These are phyloP conservation scores for Chlorokybus atmophyticus DNA, from an alignment of 139 green algal species.

Conservation along the genomic window DNA sequence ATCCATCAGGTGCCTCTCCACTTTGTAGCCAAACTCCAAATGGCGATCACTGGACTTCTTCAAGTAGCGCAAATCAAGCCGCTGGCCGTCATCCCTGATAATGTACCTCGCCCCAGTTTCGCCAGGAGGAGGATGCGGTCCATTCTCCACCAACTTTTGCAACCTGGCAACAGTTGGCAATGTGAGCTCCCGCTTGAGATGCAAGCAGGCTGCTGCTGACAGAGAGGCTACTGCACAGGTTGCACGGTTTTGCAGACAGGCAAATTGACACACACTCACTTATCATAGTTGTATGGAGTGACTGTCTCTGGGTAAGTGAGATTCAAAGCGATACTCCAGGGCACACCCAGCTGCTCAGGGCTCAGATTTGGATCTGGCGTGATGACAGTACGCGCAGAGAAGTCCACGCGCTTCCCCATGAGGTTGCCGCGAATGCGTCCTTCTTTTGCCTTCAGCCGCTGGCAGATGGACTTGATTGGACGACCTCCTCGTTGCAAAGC, in stretches of 20 bases:
- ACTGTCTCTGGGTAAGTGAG: conserved; percentile 94
- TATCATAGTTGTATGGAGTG: conserved; percentile 38
- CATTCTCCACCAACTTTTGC: conserved; percentile 83
- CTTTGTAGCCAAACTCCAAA: conserved; percentile 65
- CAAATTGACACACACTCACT: conserved; percentile 9
- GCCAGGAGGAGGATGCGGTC: conserved; percentile 82
- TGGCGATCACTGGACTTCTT: conserved; percentile 50
- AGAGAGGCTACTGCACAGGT: too few species aligned
- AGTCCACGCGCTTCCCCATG: conserved; percentile 99
- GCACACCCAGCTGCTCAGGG: conserved; percentile 95
- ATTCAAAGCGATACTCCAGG: conserved; percentile 92
- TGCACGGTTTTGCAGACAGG: conserved; percentile 4
- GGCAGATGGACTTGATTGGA: conserved; percentile 90
- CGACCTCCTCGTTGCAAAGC: conserved; percentile 35
- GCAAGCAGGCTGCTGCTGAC: too few species aligned
- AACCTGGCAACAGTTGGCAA: conserved; percentile 39
- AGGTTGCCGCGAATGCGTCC: conserved; percentile 95
- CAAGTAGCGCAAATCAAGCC: conserved; percentile 76
- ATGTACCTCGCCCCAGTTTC: conserved; percentile 93
- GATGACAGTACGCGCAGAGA: conserved; percentile 95
- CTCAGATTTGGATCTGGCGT: conserved; percentile 91
- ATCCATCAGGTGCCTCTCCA: conserved; percentile 89
- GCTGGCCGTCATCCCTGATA: conserved; percentile 83
- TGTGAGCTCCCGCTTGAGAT: too few species aligned
- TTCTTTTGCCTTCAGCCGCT: conserved; percentile 66